Evolutionary conservation across 1,284 basidiomycete genomes (phyloP), one percentile per base, ranked within the genome.

Genomic region (Fomitopsis schrenkii): DNA sequence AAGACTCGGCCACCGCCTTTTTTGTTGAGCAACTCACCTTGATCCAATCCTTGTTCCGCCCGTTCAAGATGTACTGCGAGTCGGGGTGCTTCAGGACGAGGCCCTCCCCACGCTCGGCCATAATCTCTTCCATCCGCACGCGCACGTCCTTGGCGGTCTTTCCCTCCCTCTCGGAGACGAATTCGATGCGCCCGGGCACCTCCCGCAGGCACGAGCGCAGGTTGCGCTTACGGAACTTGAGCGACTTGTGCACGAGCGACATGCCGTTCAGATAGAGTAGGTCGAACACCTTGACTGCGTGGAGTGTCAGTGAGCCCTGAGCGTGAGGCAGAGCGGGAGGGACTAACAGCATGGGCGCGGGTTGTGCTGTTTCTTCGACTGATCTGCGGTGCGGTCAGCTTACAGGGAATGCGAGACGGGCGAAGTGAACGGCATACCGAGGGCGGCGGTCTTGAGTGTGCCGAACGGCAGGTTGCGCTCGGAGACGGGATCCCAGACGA

Each of bases 401-500:
- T 8, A n/a, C 26, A 40, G 38, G 22, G 26, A n/a, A 48, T 14
- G 30, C 30, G 8, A 28, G 26, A 8, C 26, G 12, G 26, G 22
- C 22, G 28, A 48, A 8, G 7, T 17, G 28, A 26, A 7, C 50
- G 30, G 15, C 40, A 15, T 64, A 93, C 93, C 88, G 8, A 88
- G 76, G 1, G 94, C 95, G 38, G 94, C 93, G 0, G 93, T 93
- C 75, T 98, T 98, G 56, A 98, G 77, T 0, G 87, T 91, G 1
- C 95, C 96, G 66, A 98, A 98, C 0, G 95, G 92, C 12, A 96
- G 79, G 69, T 93, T 93, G 48, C 91, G 85, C 65, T 91, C 88
- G 0, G 92, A 87, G 1, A 90, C 79, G 0, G 95, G 95, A 72
- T 98, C 95, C 91, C 93, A 97, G 2, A 96, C 96, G 46, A 98